A percentile compares a stretch with the other conserved stretches of the same genome.
phyloP scores from a whole-genome alignment of 73 alveolate species.

The Paraurostyla sp. region DNA sequence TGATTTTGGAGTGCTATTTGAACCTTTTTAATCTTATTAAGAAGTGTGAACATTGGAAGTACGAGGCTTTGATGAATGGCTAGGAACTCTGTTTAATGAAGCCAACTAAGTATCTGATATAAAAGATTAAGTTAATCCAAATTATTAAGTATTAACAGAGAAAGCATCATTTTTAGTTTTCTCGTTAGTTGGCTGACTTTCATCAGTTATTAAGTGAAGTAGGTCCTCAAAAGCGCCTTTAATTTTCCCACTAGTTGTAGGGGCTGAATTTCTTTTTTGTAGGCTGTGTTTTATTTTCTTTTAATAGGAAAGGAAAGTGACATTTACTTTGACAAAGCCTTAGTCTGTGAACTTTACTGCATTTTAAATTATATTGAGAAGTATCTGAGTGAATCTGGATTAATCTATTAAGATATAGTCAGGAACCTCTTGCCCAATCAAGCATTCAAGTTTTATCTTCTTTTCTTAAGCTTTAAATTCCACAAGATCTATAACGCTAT shows the following conservation, averaged over 20 bases:
- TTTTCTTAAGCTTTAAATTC: constrained; percentile 43
- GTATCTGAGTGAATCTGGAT: constrained; percentile 28
- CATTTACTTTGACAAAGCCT: constrained; percentile 25
- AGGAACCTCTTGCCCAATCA: constrained; percentile 39
- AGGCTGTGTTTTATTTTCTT: neutral
- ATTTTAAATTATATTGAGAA: constrained; percentile 28
- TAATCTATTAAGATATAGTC: constrained; percentile 24
- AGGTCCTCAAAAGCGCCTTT: neutral
- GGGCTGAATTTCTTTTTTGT: constrained; percentile 33
- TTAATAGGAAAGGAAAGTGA: neutral
- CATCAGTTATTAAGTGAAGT: neutral
- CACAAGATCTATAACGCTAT: neutral
- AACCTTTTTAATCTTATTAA: too few relatives aligned
- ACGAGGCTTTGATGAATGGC: too few relatives aligned
- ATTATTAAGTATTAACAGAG: neutral
- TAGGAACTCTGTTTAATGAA: neutral
- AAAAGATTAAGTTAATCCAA: neutral
- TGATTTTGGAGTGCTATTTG: constrained; percentile 27
- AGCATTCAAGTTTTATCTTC: constrained; percentile 1
- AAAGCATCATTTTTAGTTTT: neutral
- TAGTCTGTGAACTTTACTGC: constrained; percentile 53
- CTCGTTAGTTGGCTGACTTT: neutral
- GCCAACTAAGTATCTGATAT: neutral
- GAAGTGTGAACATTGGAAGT: too few relatives aligned
- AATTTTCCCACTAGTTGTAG: neutral